These are phyloP conservation scores for Penicillium antarcticum DNA, from an alignment of 495 filamentous ascomycete species.

Conservation along the genomic window DNA sequence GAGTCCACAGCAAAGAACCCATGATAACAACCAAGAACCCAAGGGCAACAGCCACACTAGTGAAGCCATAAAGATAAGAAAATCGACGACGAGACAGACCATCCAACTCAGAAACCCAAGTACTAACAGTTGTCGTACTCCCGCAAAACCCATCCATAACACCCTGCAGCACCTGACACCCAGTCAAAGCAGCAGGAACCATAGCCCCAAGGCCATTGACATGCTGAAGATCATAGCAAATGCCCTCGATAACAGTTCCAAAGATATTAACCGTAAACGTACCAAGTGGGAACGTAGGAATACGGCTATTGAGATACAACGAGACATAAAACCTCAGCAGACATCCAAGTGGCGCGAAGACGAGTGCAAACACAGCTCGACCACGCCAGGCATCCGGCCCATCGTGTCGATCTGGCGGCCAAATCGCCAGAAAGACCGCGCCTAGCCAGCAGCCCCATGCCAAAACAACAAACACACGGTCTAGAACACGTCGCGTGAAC, in stretches of 20 bases:
- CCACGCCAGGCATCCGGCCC: constrained; percentile 60
- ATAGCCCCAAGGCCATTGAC: constrained; percentile 21
- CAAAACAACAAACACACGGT: constrained; percentile 59
- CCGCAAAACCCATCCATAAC: constrained; percentile 91
- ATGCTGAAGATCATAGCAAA: constrained; percentile 75
- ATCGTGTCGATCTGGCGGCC: constrained; percentile 62
- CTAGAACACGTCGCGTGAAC: constrained; percentile 57
- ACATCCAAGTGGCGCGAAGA: constrained; percentile 84
- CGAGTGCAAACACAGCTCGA: constrained; percentile 68
- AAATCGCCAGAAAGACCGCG: constrained; percentile 67
- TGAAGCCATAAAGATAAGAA: constrained; percentile 71
- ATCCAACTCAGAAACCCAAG: constrained; percentile 81
- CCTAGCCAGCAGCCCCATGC: constrained; percentile 76
- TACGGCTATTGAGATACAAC: constrained; percentile 61
- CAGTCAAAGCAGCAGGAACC: constrained; percentile 35
- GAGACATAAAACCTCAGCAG: constrained; percentile 67
- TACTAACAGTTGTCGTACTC: constrained; percentile 86
- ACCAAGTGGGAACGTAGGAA: constrained; percentile 75
- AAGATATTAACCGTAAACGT: constrained; percentile 83
- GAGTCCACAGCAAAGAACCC: constrained; percentile 77
- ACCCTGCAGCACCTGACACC: constrained; percentile 80
- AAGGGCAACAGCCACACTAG: constrained; percentile 63
- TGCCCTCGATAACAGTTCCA: constrained; percentile 63
- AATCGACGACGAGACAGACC: constrained; percentile 57
- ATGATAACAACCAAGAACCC: constrained; percentile 69